These are phyloP conservation scores for Rhodotorula sp. DNA, from an alignment of 1,284 basidiomycete species.

Conservation along the genomic window DNA sequence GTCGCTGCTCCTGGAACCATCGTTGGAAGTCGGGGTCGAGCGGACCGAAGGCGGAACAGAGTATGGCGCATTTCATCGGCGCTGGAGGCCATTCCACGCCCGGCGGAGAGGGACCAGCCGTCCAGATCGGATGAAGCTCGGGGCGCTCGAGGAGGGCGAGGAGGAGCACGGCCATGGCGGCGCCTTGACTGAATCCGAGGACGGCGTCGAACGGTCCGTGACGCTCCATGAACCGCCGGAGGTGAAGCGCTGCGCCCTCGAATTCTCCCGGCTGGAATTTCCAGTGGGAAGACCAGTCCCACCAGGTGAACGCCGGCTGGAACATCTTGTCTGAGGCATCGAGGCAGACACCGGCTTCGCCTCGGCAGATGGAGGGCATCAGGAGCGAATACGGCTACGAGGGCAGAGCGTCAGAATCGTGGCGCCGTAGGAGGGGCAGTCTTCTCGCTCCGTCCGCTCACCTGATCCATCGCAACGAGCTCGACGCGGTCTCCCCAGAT, in stretches of 20 bases:
- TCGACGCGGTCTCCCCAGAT: conserved; percentile 5
- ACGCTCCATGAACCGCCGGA: background rate
- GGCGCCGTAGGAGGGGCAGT: no score
- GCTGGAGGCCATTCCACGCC: background rate
- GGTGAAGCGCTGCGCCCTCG: background rate
- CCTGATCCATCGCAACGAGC: conserved; percentile 1
- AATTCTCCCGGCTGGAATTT: conserved; percentile 5
- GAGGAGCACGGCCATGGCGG: conserved; percentile 1
- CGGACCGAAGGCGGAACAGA: background rate
- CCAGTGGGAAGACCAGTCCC: conserved; percentile 2
- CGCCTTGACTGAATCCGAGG: conserved; percentile 10
- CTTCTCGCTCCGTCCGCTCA: background rate
- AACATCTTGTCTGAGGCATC: no score
- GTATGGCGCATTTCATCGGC: conserved; percentile 1
- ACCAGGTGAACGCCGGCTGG: background rate
- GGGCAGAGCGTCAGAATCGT: no score
- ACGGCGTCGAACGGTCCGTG: conserved; percentile 17
- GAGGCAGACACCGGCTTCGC: background rate
- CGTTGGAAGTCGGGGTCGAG: background rate
- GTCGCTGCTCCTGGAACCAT: background rate
- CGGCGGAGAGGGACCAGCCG: background rate
- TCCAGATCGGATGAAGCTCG: conserved; percentile 6
- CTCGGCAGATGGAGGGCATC: background rate
- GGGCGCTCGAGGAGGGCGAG: background rate
- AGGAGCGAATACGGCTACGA: background rate